Evolutionary conservation across 805 yeast species (phyloP), one percentile per base, ranked within the genome.

Genomic region (Kodamaea restingae): DNA sequence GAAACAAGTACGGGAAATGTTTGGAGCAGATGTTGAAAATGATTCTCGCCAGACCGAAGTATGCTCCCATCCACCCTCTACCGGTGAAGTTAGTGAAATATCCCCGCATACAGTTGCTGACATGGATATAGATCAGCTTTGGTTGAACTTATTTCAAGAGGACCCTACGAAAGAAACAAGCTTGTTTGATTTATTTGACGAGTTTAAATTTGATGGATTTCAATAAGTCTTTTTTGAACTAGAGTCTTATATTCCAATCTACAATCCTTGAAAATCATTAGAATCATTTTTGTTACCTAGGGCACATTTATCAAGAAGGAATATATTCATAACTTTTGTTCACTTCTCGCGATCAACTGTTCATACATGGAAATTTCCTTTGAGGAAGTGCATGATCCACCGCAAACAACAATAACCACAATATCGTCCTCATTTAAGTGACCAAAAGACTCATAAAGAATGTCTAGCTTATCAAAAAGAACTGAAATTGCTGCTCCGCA

Each of bases 401-500:
- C 86, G 50, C 86, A 80, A 1, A 76, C 84, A 27, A 80, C 70
- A 3, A 78, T 61, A 4, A 80, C 70, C 2, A 80, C 60, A 7
- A 74, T 61, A 38, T 67, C 71, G 32, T 75, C 74, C 8, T 53
- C 37, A 3, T 49, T 28, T 35, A 73, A 49, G 29, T 56, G 43
- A 3, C 54, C 54, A 36, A 59, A 51, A 15, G 44, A 34, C 15
- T 59, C 41, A 18, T 46, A 42, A 27, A 71, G 43, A 15, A 60
- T 40, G 4, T 53, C 57, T 9, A 60, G 36, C 43, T 58, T 57
- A 33, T 68, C 52, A 48, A 70, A 74, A n/a, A 70, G 72, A 14
- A 78, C 66, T 15, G 81, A 71, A 20, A 82, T 54, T 0, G 86
- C 76, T 2, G 84, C 84, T 3, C 87, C 87, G 56, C 88, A 82